A percentile compares a stretch with the other conserved stretches of the same genome.
phyloP scores from a whole-genome alignment of 768 basidiomycete genomes.

The Amanita jacksonii region DNA sequence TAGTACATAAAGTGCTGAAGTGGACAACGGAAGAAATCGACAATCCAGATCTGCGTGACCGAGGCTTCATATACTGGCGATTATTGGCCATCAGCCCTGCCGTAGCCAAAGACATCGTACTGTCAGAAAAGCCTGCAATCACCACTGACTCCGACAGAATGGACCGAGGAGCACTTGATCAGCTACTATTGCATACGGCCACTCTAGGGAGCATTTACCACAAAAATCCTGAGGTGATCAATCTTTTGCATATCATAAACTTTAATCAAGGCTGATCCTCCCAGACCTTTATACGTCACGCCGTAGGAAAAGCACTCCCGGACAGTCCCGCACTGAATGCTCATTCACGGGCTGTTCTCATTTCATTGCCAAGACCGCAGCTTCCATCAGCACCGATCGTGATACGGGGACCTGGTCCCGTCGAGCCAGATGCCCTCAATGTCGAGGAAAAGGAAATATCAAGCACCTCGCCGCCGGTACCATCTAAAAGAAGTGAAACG shows the following conservation, averaged over 20 bases:
- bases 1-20: constrained; percentile 92
- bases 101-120: constrained; percentile 81
- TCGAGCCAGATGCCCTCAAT: constrained; percentile 29
- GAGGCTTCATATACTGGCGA: constrained; percentile 99
- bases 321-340: constrained; percentile 89
- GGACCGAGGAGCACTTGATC: constrained; percentile 94
- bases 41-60: constrained; percentile 93
- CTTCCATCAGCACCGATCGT: constrained; percentile 37
- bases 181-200: constrained; percentile 87
- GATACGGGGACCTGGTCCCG: constrained; percentile 56
- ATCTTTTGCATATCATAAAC: too few species aligned
- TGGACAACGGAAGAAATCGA: constrained; percentile 97
- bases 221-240: constrained; percentile 82
- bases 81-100: constrained; percentile 88
- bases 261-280: constrained; percentile 2
- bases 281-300: constrained; percentile 90
- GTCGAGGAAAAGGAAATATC: constrained; percentile 17
- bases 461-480: constrained; percentile 23
- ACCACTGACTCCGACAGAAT: constrained; percentile 98
- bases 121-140: constrained; percentile 90
- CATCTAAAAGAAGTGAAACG: constrained; percentile 21
- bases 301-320: constrained; percentile 68
- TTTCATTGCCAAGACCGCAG: constrained; percentile 46
- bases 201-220: constrained; percentile 95
- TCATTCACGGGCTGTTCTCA: constrained; percentile 63